Conservation (phyloP, 192 early-diverging fungal genomes). For the Coemansia pectinata region DNA sequence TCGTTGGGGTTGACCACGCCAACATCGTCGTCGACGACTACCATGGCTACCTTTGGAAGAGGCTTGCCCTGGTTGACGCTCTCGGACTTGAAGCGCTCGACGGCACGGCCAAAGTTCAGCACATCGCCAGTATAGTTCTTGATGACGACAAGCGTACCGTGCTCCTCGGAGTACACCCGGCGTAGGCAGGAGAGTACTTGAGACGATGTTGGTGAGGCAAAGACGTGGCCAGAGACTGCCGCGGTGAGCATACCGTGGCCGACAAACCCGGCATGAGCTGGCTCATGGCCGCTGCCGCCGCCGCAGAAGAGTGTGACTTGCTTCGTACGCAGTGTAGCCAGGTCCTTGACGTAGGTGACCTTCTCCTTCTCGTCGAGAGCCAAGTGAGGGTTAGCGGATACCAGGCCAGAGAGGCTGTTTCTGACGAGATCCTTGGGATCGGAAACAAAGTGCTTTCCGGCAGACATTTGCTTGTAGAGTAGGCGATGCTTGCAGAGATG, state of each 20-base stretch:
- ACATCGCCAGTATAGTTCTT: constrained; percentile 89
- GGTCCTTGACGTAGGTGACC: constrained; percentile 64
- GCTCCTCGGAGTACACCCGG: constrained; percentile 57
- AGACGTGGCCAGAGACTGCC: constrained; percentile 81
- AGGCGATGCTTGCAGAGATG: neutral
- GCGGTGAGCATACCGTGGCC: constrained; percentile 74
- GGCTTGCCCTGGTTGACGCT: constrained; percentile 56
- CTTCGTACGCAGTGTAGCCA: constrained; percentile 51
- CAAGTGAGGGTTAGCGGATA: constrained; percentile 61
- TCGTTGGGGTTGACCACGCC: constrained; percentile 67
- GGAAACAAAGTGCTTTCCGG: constrained; percentile 61
- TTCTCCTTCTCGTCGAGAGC: constrained; percentile 61
- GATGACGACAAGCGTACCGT: constrained; percentile 76
- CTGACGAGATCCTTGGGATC: constrained; percentile 63
- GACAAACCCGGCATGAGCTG: constrained; percentile 77
- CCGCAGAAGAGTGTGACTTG: constrained; percentile 81
- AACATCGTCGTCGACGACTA: constrained; percentile 85
- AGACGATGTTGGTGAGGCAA: constrained; percentile 80
- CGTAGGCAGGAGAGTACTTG: constrained; percentile 77
- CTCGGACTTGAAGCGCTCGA: constrained; percentile 75
- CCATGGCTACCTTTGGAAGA: constrained; percentile 61
- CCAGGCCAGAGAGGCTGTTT: constrained; percentile 62
- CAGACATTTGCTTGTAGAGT: constrained; percentile 17
- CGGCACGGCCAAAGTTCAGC: constrained; percentile 79
- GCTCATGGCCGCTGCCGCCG: constrained; percentile 86